phyloP scores from a whole-genome alignment of 2,329 filamentous ascomycete genomes.

The Ascocoryne sarcoides region DNA sequence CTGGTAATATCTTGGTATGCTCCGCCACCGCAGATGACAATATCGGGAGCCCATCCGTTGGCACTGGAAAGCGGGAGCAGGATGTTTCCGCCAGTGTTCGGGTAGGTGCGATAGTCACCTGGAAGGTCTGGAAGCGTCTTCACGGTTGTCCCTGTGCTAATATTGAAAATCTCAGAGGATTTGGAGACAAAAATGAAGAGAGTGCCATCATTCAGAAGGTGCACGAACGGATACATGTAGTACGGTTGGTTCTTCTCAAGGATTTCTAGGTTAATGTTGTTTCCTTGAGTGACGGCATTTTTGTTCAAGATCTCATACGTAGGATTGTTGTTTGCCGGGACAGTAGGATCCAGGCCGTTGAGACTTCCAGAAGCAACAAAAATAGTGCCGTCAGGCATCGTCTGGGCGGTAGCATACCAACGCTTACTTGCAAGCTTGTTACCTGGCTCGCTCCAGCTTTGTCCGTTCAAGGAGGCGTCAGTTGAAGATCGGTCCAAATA shows the following conservation, averaged over 20 bases:
- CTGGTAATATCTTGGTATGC: conserved; percentile 50
- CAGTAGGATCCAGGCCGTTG: conserved; percentile 47
- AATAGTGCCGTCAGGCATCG: conserved; percentile 45
- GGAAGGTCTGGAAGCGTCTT: conserved; percentile 42
- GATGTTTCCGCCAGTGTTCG: conserved; percentile 50
- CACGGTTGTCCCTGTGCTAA: conserved; percentile 35
- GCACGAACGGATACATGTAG: conserved; percentile 56
- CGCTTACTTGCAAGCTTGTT: conserved; percentile 43
- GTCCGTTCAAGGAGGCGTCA: conserved; percentile 37
- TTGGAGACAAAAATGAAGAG: conserved; percentile 49
- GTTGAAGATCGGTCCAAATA: conserved; percentile 41
- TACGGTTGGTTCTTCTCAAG: conserved; percentile 50
- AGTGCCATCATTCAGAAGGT: conserved; percentile 46
- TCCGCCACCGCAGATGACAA: conserved; percentile 51
- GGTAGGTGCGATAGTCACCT: conserved; percentile 49
- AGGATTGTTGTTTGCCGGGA: conserved; percentile 50
- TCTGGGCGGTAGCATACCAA: conserved; percentile 55
- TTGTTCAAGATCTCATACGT: conserved; percentile 51
- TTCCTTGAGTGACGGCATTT: conserved; percentile 37
- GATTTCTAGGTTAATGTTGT: conserved; percentile 43
- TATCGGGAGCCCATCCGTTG: conserved; percentile 44
- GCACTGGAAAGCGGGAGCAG: conserved; percentile 43
- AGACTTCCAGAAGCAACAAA: conserved; percentile 53
- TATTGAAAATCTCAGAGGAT: conserved; percentile 47
- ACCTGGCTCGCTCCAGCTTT: conserved; percentile 47